phyloP scores from a whole-genome alignment of 108 stramenopile species.

The Aurantiochytrium sp. region DNA sequence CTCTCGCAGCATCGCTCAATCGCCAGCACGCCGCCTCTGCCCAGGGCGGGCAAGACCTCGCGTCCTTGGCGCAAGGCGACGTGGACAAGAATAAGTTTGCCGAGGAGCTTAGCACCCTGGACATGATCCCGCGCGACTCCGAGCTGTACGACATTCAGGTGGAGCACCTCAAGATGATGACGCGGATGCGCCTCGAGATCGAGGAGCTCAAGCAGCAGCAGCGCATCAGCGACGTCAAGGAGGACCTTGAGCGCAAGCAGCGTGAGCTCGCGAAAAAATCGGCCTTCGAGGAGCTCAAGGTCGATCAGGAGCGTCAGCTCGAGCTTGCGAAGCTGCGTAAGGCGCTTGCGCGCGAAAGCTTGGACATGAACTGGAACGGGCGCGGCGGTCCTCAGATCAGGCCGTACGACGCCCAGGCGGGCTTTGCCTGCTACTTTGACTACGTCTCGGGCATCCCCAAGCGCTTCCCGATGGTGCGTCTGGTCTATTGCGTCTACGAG shows the following conservation, averaged over 20 bases:
- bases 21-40: too few species aligned
- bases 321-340: background rate
- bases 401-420: background rate
- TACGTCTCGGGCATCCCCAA: background rate
- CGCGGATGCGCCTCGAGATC: background rate
- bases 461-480: background rate
- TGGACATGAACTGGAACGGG: background rate
- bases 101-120: background rate
- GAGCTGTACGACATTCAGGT: background rate
- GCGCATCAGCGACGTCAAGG: background rate
- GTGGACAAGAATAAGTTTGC: background rate
- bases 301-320: background rate
- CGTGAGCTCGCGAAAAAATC: background rate
- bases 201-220: background rate
- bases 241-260: background rate
- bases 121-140: background rate
- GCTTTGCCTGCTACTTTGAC: background rate
- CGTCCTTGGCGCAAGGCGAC: too few species aligned
- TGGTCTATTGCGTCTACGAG: slow-evolving; percentile 1
- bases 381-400: background rate
- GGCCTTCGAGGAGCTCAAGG: background rate
- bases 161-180: slow-evolving; percentile 11
- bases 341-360: background rate
- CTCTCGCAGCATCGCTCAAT: too few species aligned
- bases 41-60: too few species aligned